These are phyloP conservation scores for Gracilaria gracilis DNA, from an alignment of 23 red algal species.

Conservation along the genomic window DNA sequence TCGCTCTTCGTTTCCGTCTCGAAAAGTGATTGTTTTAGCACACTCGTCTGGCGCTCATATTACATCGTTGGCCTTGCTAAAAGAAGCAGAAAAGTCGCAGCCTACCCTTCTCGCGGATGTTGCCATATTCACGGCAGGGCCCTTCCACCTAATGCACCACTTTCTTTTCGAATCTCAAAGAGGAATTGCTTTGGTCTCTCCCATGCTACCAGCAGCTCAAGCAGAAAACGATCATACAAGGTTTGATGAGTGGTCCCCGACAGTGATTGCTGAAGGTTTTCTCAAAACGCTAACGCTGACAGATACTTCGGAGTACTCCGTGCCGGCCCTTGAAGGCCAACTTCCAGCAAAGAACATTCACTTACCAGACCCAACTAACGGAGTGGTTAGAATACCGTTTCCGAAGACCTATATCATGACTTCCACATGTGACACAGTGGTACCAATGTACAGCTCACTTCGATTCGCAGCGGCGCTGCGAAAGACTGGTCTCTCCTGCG, in stretches of 20 bases:
- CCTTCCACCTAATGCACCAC: conserved; percentile 46
- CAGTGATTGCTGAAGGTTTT: conserved; percentile 35
- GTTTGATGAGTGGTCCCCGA: conserved; percentile 32
- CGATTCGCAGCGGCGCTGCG: conserved; percentile 48
- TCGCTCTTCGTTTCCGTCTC: conserved; percentile 19
- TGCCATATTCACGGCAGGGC: conserved; percentile 45
- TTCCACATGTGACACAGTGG: conserved; percentile 38
- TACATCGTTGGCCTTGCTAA: conserved; percentile 37
- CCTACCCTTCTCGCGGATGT: conserved; percentile 28
- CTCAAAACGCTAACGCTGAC: neutral
- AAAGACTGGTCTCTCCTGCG: conserved; percentile 4
- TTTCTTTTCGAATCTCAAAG: conserved; percentile 56
- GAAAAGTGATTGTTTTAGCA: conserved; percentile 34
- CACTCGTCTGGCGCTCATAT: conserved; percentile 67
- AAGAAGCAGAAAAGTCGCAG: conserved; percentile 11
- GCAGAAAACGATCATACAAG: conserved; percentile 29
- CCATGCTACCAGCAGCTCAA: conserved; percentile 53
- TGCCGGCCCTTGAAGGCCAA: conserved; percentile 29
- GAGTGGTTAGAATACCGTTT: neutral
- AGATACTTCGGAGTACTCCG: neutral
- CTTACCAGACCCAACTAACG: neutral
- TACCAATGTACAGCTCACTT: conserved; percentile 55
- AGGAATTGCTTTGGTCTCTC: conserved; percentile 49
- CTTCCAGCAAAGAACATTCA: conserved; percentile 34
- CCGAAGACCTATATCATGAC: conserved; percentile 49